Evolutionary conservation across 768 basidiomycete species (phyloP).

Genomic region (Agaricus blazei): DNA sequence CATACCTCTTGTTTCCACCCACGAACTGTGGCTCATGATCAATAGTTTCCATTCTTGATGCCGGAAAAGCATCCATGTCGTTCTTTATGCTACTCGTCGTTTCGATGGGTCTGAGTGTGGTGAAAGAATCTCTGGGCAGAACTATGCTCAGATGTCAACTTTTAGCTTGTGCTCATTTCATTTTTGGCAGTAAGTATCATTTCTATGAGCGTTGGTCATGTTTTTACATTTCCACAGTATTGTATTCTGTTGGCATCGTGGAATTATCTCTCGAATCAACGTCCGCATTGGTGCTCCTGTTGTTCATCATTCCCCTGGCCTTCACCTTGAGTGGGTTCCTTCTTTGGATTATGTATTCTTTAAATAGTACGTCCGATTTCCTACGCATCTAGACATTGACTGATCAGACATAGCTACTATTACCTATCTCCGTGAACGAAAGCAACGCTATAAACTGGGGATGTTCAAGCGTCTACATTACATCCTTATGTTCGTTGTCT

Average conservation of each 20-base stretch:
- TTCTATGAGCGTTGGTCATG: not conserved
- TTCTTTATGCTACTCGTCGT: slow-evolving; percentile 96
- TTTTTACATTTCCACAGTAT: slow-evolving; percentile 37
- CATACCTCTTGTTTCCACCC: not conserved
- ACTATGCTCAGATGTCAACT: slow-evolving; percentile 83
- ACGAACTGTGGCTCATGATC: slow-evolving; percentile 1
- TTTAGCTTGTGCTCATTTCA: slow-evolving; percentile 80
- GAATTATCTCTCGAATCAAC: slow-evolving; percentile 90
- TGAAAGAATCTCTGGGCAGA: slow-evolving; percentile 79
- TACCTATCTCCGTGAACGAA: slow-evolving; percentile 75
- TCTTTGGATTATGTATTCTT: slow-evolving; percentile 89
- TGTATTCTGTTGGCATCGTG: slow-evolving; percentile 94
- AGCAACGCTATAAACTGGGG: slow-evolving; percentile 77
- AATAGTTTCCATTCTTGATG: slow-evolving; percentile 89
- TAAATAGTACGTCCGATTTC: slow-evolving; percentile 58
- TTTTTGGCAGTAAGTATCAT: slow-evolving; percentile 81
- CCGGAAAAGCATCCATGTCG: slow-evolving; percentile 88
- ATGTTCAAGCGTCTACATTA: slow-evolving; percentile 89
- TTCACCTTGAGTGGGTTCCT: slow-evolving; percentile 95
- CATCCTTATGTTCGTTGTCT: slow-evolving; percentile 76
- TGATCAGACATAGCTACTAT: slow-evolving; percentile 64
- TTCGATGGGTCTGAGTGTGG: slow-evolving; percentile 87
- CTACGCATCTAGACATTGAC: not conserved
- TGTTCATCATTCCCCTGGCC: slow-evolving; percentile 92
- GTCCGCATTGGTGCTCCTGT: slow-evolving; percentile 73